Evolutionary conservation across 768 basidiomycete genomes (phyloP), one percentile per base, ranked within the genome.

Genomic region (Suillus decipiens): DNA sequence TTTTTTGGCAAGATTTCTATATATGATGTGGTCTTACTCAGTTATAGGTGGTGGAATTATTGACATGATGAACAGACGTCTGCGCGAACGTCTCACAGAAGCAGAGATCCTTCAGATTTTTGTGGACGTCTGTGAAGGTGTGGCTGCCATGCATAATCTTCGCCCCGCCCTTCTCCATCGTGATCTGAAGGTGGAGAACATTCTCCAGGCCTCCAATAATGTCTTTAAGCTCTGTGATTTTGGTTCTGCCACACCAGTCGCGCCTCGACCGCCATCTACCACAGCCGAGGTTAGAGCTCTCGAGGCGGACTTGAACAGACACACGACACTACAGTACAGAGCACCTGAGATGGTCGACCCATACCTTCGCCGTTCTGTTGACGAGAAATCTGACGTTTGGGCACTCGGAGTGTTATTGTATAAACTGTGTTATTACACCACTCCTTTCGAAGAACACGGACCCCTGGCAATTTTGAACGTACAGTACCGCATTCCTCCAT

Each of bases 321-420:
- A 97, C 71, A 99, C 97, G 2, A 99, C 97, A 4, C 81, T 99
- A 65, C 97, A 99, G 74, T 99, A 99, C 73, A 83, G 97, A 50
- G 94, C 96, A n/a, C 96, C 97, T 2, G 97, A 99, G 77, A 97
- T 99, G 94, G 90, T 99, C 17, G 96, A 99, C 72, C 86, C 89
- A 0, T 90, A 91, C 75, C 82, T 89, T 31, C 84, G 93, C 65
- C 83, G 92, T 63, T 89, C 92, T 1, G 84, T 95, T 39, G 94
- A 95, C 72, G 94, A 96, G 75, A 96, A 95, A 79, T 92, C 90
- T 75, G 96, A 99, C 70, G 90, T 99, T 0, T 99, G 97, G 97
- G 97, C 97, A 0, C 83, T 99, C 28, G 97, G 96, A 28, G 95
- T 99, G 17, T 79, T 99, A 64, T 82, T 99, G 15, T 99, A 98